These are phyloP conservation scores for Epichloe elymi DNA, from an alignment of 2,329 filamentous ascomycete genomes.

Conservation along the genomic window DNA sequence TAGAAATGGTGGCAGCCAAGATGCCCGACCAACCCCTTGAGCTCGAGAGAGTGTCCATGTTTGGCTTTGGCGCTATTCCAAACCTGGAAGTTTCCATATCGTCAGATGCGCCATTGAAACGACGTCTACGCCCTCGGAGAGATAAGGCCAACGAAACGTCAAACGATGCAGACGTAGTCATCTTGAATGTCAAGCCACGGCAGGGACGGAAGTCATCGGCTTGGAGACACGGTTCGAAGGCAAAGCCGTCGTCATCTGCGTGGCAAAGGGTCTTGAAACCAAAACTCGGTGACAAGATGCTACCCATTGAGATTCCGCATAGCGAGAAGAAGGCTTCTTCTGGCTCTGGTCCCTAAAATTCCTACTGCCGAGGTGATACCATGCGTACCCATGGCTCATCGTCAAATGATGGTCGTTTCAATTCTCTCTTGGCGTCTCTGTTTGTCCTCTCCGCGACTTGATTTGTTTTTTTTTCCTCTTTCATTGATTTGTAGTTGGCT, in stretches of 20 bases:
- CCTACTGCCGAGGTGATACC: too few species aligned
- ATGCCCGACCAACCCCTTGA: conserved; percentile 3
- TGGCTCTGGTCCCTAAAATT: background rate
- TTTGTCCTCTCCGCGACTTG: background rate
- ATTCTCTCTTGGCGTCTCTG: background rate
- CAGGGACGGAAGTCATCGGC: background rate
- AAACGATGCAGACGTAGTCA: background rate
- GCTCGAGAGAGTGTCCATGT: conserved; percentile 6
- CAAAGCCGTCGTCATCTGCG: background rate
- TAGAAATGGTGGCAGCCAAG: conserved; percentile 8
- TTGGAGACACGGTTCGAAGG: background rate
- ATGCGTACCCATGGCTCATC: too few species aligned
- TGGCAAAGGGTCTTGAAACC: background rate
- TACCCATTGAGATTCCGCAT: conserved; percentile 1
- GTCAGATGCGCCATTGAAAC: conserved; percentile 4
- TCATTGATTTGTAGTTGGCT: background rate
- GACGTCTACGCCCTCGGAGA: conserved; percentile 5
- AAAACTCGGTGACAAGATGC: background rate
- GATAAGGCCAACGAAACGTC: background rate
- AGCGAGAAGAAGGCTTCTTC: background rate
- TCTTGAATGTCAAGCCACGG: background rate
- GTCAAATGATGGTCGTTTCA: background rate
- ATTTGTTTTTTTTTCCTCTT: background rate
- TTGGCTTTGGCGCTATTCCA: conserved; percentile 10
- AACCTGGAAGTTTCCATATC: conserved; percentile 6